Evolutionary conservation across 1,139 yeast species (phyloP).

Genomic region (Eremothecium cymbalariae): DNA sequence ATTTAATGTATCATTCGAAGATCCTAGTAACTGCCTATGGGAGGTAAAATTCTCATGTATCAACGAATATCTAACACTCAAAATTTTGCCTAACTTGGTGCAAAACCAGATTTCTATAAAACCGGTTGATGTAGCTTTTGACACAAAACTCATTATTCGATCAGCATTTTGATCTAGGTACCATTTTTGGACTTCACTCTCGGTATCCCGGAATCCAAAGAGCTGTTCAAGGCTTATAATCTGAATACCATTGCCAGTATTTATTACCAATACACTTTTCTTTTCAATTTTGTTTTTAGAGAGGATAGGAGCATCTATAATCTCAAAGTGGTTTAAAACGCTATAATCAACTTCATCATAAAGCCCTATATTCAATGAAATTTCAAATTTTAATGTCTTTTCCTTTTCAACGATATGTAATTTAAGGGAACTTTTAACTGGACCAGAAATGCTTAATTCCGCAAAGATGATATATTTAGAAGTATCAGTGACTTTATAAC

Average conservation of each 20-base stretch:
- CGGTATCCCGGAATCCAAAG: not conserved
- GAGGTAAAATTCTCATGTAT: constrained; percentile 8
- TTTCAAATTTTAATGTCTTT: constrained; percentile 1
- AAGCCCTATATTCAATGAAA: not conserved
- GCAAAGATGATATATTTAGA: constrained; percentile 6
- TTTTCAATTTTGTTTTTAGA: constrained; percentile 6
- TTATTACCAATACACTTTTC: constrained; percentile 12
- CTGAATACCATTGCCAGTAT: constrained; percentile 16
- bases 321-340: constrained; percentile 4
- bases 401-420: constrained; percentile 2
- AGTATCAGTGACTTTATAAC: constrained; percentile 4
- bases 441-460: not conserved
- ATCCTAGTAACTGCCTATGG: constrained; percentile 2
- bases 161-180: constrained; percentile 12
- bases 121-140: constrained; percentile 13
- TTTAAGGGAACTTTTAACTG: constrained; percentile 1
- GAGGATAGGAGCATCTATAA: constrained; percentile 8
- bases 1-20: constrained; percentile 9
- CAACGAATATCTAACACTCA: constrained; percentile 12
- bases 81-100: constrained; percentile 15
- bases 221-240: constrained; percentile 10
- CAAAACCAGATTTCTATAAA: constrained; percentile 13
- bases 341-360: not conserved
- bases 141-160: constrained; percentile 12
- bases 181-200: constrained; percentile 12